phyloP scores from a whole-genome alignment of 2,329 filamentous ascomycete genomes.

The Alternaria arborescens region DNA sequence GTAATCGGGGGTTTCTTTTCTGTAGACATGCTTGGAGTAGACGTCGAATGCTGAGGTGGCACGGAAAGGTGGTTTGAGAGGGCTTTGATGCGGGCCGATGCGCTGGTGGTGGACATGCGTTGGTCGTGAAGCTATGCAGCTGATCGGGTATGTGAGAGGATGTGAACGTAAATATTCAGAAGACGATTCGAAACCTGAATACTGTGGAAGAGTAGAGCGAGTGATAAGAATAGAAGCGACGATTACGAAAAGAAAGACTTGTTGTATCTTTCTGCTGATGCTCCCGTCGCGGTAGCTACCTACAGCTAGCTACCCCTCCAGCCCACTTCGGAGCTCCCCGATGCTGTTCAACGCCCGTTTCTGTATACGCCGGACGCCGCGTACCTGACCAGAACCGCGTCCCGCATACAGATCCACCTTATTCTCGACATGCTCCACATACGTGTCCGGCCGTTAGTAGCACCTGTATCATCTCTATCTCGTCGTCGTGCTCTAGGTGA shows the following conservation, averaged over 20 bases:
- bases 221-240: not conserved
- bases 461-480: not conserved
- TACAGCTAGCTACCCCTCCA: slow-evolving; percentile 14
- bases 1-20: slow-evolving; percentile 68
- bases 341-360: not conserved
- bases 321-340: slow-evolving; percentile 11
- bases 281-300: slow-evolving; percentile 2
- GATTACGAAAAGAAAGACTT: not conserved
- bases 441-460: not conserved
- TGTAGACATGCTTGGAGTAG: slow-evolving; percentile 23
- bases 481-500: not conserved
- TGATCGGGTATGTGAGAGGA: not conserved
- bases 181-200: not conserved
- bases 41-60: not conserved
- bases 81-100: slow-evolving; percentile 32
- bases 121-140: not conserved
- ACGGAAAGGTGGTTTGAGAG: slow-evolving; percentile 29
- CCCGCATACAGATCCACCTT: not conserved
- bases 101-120: slow-evolving; percentile 27
- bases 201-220: not conserved
- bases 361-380: slow-evolving; percentile 6
- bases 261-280: not conserved
- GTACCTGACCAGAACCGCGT: not conserved
- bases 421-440: not conserved
- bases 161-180: not conserved